Base-by-base conservation (phyloP, 2,329 filamentous ascomycete genomes). In the Tolypocladium album region DNA sequence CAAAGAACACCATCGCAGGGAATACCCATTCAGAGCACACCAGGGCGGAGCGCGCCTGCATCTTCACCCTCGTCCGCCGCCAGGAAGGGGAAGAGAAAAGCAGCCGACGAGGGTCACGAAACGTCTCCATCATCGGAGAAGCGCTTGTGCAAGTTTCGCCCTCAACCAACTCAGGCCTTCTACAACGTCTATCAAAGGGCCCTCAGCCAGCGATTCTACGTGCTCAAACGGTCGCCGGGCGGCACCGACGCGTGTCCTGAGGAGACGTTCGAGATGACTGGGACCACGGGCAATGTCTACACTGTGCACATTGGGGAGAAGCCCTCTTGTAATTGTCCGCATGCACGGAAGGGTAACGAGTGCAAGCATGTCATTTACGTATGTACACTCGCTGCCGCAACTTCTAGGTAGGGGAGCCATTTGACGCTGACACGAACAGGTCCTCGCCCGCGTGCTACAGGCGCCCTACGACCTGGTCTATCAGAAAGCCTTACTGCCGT, bases 361-460 rank as follows among this genome's bases (percentile, higher is more conserved):
- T 88, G 86, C 78, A 88, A 88, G 67, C 86, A 89, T 64, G 74
- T 85, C 34, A 62, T 87, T 52, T 88, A 85, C 66, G 82, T 81
- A 65, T 47, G 73, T 36, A 36, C 7, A 36, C 34, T 22, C 27
- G 4, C 50, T 15, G 17, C 47, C 12, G 9, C 50, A 8, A 2
- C 2, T 5, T 20, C 6, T 11, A 8, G 11, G 27, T 13, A 34
- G 20, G 31, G 22, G 34, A 38, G 31, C 2, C 20, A 4, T 38
- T 20, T 55, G 50, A 55, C 31, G 11, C 11, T 6, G 6, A 15
- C 17, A 38, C 31, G 20, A 27, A 0, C 43, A 82, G 78, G 76
- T 87, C 31, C 76, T 88, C 69, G 74, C 79, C 15, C 78, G 80
- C 22, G 83, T 88, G 1, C 78, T 88, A 40, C 81, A 81, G 55